Base-by-base conservation (phyloP, 2,329 filamentous ascomycete species). In the Bimuria novae-zelandiae region DNA sequence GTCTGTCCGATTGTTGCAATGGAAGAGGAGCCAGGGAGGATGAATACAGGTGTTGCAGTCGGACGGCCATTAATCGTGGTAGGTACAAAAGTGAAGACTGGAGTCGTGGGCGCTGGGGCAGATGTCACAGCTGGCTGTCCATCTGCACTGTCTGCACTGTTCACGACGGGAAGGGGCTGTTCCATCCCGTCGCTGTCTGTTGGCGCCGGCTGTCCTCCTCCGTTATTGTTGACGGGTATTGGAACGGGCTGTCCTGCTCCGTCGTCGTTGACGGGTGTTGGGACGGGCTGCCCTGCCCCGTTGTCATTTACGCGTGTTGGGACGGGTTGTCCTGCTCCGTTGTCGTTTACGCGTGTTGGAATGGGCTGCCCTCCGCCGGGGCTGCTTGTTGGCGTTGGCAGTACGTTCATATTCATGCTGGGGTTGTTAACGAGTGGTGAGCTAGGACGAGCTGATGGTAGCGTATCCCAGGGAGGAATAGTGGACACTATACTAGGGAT, bases 1-100 rank as follows among this genome's bases (percentile, higher is more conserved):
- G 47, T 55, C 39, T 63, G 52, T 3, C 58, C 56, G 5, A 57
- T 43, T 5, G 51, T 58, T 22, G 55, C 56, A 2, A 44, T 52
- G 8, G 25, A 44, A 14, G 42, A 49, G 5, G 53, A 51, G 2
- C 33, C 58, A 4, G 51, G 51, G 23, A 55, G 7, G 29, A 56
- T 44, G 35, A 44, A 58, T 3, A 45, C 51, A 16, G 51, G 58
- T 3, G 32, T 40, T 3, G 48, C 30, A 11, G 51, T 56, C 2
- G 48, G 44, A 5, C 32, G 35, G 7, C 55, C 49, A 25, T 55
- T 40, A 7, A 54, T 37, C 1, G 48, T 32, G n/a, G 56, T 61
- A 10, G 54, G 46, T 21, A 62, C 37, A 22, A 58, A 42, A 21
- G 51, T 61, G 35, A 59, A 59, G 19, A 53, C 29, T 25, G 57